Evolutionary conservation across 1,284 basidiomycete species (phyloP).

Genomic region (Meripilus lineatus): DNA sequence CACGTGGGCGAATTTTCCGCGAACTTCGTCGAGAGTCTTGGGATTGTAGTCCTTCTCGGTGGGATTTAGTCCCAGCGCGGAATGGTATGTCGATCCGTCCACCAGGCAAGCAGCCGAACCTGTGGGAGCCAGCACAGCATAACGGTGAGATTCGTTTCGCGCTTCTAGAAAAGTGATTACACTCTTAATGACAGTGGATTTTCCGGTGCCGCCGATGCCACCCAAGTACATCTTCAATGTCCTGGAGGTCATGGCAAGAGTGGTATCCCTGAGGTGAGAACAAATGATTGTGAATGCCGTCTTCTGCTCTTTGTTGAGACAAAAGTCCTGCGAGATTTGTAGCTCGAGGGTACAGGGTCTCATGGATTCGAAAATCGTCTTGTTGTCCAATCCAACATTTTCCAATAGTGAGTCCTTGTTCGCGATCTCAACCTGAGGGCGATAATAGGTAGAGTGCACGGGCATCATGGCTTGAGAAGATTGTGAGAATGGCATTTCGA

Average conservation of each 20-base stretch:
- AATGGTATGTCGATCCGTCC: slow-evolving; percentile 36
- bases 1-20: slow-evolving; percentile 20
- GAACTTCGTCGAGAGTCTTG: slow-evolving; percentile 6
- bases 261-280: slow-evolving; percentile 25
- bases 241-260: slow-evolving; percentile 13
- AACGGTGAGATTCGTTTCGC: slow-evolving; percentile 21
- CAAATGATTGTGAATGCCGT: slow-evolving; percentile 31
- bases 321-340: background rate
- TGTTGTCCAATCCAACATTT: too few relatives aligned
- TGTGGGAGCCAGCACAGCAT: slow-evolving; percentile 32
- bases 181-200: slow-evolving; percentile 36
- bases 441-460: too few relatives aligned
- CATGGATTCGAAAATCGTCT: too few relatives aligned
- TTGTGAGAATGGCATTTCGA: too few relatives aligned
- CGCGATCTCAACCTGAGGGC: too few relatives aligned
- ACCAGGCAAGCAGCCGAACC: slow-evolving; percentile 32
- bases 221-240: slow-evolving; percentile 34
- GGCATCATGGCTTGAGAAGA: too few relatives aligned
- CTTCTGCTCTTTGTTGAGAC: slow-evolving; percentile 28
- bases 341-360: too few relatives aligned
- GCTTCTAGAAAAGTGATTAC: slow-evolving; percentile 25
- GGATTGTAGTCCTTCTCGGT: background rate
- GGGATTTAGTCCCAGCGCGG: slow-evolving; percentile 22
- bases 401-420: too few relatives aligned
- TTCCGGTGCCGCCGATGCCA: too few relatives aligned